Conservation (phyloP, 352 stramenopile species). For the Blastocystis sp. region DNA sequence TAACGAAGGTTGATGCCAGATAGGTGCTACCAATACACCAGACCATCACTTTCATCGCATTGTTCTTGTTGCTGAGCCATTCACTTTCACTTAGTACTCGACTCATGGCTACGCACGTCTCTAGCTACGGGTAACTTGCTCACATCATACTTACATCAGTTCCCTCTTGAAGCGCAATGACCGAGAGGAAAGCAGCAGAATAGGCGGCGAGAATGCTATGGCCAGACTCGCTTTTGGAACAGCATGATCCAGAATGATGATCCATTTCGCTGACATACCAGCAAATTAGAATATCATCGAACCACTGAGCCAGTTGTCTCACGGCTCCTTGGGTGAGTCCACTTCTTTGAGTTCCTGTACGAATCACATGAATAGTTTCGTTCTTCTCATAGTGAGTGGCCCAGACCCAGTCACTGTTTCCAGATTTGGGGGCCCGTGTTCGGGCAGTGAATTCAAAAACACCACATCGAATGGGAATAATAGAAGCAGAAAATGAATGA, state of each 20-base stretch:
- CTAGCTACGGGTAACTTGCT: background rate
- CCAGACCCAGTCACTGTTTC: conserved; percentile 59
- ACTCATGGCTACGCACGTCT: conserved; percentile 14
- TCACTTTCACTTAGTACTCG: conserved; percentile 10
- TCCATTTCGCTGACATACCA: conserved; percentile 24
- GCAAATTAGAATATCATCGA: conserved; percentile 43
- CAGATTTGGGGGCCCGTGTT: conserved; percentile 56
- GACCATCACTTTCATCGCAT: conserved; percentile 36
- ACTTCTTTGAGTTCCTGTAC: conserved; percentile 8
- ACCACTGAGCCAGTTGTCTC: conserved; percentile 40
- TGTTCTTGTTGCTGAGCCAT: conserved; percentile 46
- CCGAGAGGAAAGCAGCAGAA: conserved; percentile 25
- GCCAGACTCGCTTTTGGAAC: background rate
- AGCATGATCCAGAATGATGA: background rate
- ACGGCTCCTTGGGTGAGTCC: conserved; percentile 7
- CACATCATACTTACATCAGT: background rate
- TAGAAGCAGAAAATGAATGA: conserved; percentile 40
- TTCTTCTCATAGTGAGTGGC: conserved; percentile 38
- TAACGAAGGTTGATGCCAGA: background rate
- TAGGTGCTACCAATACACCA: conserved; percentile 53
- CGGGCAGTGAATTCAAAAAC: conserved; percentile 57
- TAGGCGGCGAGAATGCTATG: conserved; percentile 23
- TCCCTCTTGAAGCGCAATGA: conserved; percentile 27
- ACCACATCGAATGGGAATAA: conserved; percentile 60
- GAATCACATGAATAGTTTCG: conserved; percentile 43